Conservation (phyloP, 2,329 filamentous ascomycete genomes). For the Parastagonospora avenae region DNA sequence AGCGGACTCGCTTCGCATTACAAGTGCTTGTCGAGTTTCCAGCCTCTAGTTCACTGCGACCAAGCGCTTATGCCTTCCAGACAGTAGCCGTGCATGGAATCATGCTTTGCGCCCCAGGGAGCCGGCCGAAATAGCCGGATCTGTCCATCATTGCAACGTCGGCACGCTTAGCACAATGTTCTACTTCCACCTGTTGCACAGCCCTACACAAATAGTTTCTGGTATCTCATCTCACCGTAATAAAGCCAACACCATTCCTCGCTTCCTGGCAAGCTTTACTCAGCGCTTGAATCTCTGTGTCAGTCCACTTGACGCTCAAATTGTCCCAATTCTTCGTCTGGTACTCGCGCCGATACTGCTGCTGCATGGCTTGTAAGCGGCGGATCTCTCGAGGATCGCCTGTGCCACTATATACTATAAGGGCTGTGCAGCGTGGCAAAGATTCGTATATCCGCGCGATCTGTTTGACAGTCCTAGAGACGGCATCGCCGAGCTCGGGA, state of each 20-base stretch:
- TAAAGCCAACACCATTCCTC: slow-evolving; percentile 63
- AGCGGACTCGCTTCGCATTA: not conserved
- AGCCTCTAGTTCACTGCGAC: not conserved
- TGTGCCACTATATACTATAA: slow-evolving; percentile 69
- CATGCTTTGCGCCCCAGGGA: no score
- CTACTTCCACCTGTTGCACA: slow-evolving; percentile 31
- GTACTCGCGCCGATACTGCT: slow-evolving; percentile 62
- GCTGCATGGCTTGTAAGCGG: slow-evolving; percentile 62
- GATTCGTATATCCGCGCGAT: slow-evolving; percentile 61
- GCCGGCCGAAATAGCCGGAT: slow-evolving; percentile 2
- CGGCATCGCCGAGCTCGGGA: slow-evolving; percentile 50
- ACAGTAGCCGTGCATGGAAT: slow-evolving; percentile 15
- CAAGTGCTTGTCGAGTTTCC: slow-evolving; percentile 1
- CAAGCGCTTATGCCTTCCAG: slow-evolving; percentile 15
- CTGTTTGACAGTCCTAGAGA: slow-evolving; percentile 56
- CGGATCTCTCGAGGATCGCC: slow-evolving; percentile 64
- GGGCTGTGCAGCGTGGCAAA: slow-evolving; percentile 63
- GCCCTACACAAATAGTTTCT: slow-evolving; percentile 30
- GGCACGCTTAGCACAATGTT: slow-evolving; percentile 23
- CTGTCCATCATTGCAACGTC: slow-evolving; percentile 13
- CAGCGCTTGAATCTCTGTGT: slow-evolving; percentile 65
- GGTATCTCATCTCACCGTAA: slow-evolving; percentile 60
- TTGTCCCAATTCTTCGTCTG: slow-evolving; percentile 67
- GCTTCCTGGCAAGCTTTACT: slow-evolving; percentile 61
- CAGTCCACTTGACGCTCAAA: slow-evolving; percentile 67